These are phyloP conservation scores for Hyaloscypha hepaticicola DNA, from an alignment of 495 filamentous ascomycete species.

Conservation along the genomic window DNA sequence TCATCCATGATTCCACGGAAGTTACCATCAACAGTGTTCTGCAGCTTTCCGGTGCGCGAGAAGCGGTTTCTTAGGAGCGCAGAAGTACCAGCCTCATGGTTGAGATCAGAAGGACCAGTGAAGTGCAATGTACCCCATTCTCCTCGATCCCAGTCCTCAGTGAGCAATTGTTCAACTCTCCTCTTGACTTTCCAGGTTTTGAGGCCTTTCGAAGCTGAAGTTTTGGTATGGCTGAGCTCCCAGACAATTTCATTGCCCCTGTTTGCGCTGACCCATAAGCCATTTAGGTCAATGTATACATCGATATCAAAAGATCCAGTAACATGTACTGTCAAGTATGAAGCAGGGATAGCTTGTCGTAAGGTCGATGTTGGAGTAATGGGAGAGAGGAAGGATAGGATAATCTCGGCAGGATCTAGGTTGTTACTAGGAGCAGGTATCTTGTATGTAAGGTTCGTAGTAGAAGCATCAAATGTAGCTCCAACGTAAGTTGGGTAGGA, in stretches of 20 bases:
- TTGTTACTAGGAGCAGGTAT: constrained; percentile 51
- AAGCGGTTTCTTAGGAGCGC: constrained; percentile 68
- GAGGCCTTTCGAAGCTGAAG: constrained; percentile 28
- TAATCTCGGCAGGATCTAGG: constrained; percentile 49
- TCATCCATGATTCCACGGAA: constrained; percentile 78
- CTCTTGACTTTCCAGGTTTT: constrained; percentile 64
- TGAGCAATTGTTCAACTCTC: constrained; percentile 63
- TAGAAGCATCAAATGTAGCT: constrained; percentile 84
- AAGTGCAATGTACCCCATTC: constrained; percentile 91
- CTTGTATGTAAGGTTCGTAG: constrained; percentile 84
- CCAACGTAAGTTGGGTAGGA: constrained; percentile 73
- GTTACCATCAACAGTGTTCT: constrained; percentile 58
- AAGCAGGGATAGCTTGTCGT: constrained; percentile 86
- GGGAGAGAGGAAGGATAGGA: constrained; percentile 85
- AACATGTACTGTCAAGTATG: constrained; percentile 76
- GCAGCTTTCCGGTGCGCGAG: constrained; percentile 63
- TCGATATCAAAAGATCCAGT: constrained; percentile 71
- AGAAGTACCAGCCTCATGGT: constrained; percentile 70
- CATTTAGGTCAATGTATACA: constrained; percentile 86
- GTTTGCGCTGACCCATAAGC: constrained; percentile 84
- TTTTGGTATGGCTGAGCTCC: constrained; percentile 50
- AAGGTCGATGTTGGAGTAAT: constrained; percentile 91
- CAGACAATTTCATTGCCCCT: constrained; percentile 66
- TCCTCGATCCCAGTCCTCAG: constrained; percentile 71
- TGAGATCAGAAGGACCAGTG: constrained; percentile 62